Base-by-base conservation (phyloP, 352 stramenopile species). In the Pythium dissimile region DNA sequence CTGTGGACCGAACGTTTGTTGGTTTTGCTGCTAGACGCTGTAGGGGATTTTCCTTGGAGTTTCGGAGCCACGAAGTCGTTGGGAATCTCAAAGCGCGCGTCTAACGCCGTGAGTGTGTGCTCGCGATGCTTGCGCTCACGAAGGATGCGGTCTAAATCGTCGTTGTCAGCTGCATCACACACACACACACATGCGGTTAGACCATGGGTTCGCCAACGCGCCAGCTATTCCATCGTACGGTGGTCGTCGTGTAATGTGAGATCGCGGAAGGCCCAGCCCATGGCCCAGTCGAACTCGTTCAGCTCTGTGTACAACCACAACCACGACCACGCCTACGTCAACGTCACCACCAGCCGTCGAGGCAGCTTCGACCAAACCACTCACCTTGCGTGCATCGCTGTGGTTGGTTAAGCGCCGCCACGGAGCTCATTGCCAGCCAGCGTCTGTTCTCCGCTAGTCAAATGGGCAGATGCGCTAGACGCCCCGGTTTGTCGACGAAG, bases 221-320 rank as follows among this genome's bases (percentile, higher is more conserved):
- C 34, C 5, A 41, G 34, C n/a, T 23, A 42, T 1, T 15, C 4
- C 35, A 4, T 38, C 48, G 15, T 61, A 75, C 70, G 60, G 23
- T 49, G 20, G 24, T 55, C 27, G 3, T 48, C 47, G 23, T 59
- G 32, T 21, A 41, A 27, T 5, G 24, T 53, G 7, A 82, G 32
- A 34, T 83, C 57, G 13, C 47, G 73, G 43, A 88, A 84, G 1
- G 62, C 65, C 77, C 75, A 90, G 26, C 80, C 80, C 78, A 88
- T 88, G 32, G 57, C 42, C 8, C 84, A 57, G 8, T 71, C 77
- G 49, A 90, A 90, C 24, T 51, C 72, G 24, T 75, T 67, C 12
- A 90, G 61, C 11, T 90, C 80, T 86, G 20, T n/a, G n/a, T n/a
- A n/a, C n/a, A n/a, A n/a, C n/a, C n/a, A n/a, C n/a, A n/a, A n/a